phyloP scores from a whole-genome alignment of 306 rosid genomes.

The Lagenaria siceraria region DNA sequence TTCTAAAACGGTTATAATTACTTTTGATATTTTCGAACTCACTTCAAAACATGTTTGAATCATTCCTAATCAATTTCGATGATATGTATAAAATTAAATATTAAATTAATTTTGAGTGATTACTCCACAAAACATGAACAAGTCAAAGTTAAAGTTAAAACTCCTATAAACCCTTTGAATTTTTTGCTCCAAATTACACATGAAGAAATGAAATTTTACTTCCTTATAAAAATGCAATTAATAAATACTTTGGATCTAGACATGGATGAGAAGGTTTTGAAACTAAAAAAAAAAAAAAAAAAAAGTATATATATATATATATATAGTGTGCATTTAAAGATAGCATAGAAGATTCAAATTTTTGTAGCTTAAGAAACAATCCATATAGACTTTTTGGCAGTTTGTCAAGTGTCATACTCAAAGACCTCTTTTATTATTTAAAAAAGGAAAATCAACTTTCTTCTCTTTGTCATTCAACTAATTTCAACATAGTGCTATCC shows the following conservation, averaged over 20 bases:
- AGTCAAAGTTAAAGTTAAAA: neutral
- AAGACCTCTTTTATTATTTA: neutral
- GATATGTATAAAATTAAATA: no score
- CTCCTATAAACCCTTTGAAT: neutral
- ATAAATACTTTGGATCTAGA: neutral
- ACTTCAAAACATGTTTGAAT: no score
- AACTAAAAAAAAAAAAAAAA: no score
- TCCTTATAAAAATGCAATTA: neutral
- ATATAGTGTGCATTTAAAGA: neutral
- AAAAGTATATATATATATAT: neutral
- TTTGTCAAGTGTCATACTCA: neutral
- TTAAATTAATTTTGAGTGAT: no score
- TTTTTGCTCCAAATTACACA: neutral
- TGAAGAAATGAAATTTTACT: neutral
- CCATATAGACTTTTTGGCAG: neutral
- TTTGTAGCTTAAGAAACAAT: constrained; percentile 2
- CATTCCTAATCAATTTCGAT: no score
- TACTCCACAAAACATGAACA: neutral
- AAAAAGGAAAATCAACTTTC: neutral
- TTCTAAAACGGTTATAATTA: no score
- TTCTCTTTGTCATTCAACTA: neutral
- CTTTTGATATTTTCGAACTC: no score
- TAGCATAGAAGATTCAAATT: neutral
- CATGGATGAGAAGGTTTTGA: neutral
- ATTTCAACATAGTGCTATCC: neutral